Percentiles rank a stretch among this genome's conserved stretches.
These are phyloP conservation scores for Blepharisma undulans DNA, from an alignment of 169 alveolate genomes.

Conservation along the genomic window DNA sequence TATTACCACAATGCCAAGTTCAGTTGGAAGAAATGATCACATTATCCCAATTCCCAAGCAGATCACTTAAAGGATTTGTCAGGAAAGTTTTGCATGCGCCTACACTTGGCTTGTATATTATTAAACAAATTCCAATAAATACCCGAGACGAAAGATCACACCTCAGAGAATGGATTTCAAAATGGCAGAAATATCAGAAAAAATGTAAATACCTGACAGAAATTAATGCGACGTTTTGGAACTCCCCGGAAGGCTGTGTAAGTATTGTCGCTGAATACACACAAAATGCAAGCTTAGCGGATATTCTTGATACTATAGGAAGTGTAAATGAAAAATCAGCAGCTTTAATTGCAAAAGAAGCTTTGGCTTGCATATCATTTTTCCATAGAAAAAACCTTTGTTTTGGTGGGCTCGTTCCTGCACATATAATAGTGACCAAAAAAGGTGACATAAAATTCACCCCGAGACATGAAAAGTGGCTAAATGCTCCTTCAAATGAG, in stretches of 20 bases:
- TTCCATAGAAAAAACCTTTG: constrained; percentile 35
- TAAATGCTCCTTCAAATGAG: neutral
- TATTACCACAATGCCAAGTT: constrained; percentile 14
- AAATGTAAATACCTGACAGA: constrained; percentile 35
- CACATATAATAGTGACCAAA: constrained; percentile 42
- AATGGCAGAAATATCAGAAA: constrained; percentile 45
- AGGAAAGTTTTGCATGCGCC: constrained; percentile 64
- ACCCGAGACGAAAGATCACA: constrained; percentile 35
- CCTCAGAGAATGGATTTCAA: constrained; percentile 50
- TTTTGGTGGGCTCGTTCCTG: constrained; percentile 48
- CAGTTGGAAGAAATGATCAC: constrained; percentile 63
- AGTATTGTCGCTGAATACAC: constrained; percentile 49
- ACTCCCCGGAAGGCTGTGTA: constrained; percentile 63
- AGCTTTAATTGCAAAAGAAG: constrained; percentile 11
- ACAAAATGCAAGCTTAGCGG: constrained; percentile 45
- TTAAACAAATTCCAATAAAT: constrained; percentile 50
- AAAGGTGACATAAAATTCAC: constrained; percentile 44
- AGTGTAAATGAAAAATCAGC: constrained; percentile 44
- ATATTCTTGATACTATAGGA: constrained; percentile 52
- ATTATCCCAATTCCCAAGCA: constrained; percentile 38
- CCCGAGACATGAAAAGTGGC: neutral
- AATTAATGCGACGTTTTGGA: constrained; percentile 52
- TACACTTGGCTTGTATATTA: constrained; percentile 44
- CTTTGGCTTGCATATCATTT: constrained; percentile 21
- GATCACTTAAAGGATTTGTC: constrained; percentile 40